These are phyloP conservation scores for Phanerochaete carnosa DNA, from an alignment of 768 basidiomycete genomes.

Conservation along the genomic window DNA sequence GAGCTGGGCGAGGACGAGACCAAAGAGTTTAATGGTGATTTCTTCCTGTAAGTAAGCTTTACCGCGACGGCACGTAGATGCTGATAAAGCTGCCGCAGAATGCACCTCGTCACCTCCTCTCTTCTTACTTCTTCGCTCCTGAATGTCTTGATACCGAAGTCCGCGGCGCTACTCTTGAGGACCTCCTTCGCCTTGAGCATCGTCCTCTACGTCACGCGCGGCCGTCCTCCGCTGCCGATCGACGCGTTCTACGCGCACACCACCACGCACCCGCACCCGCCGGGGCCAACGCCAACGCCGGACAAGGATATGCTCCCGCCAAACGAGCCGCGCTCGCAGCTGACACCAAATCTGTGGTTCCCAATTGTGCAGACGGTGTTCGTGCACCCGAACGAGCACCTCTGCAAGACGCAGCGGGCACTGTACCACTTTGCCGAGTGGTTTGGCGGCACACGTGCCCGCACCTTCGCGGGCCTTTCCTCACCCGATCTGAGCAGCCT, in stretches of 20 bases:
- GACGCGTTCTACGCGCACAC: conserved; percentile 40
- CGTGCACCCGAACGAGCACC: conserved; percentile 57
- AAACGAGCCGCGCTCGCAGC: too few relatives aligned
- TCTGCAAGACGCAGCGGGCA: conserved; percentile 49
- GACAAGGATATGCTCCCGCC: conserved; percentile 27
- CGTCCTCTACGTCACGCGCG: conserved; percentile 54
- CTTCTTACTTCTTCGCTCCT: conserved; percentile 55
- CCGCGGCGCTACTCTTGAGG: conserved; percentile 52
- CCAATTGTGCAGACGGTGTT: conserved; percentile 49
- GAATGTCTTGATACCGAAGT: conserved; percentile 30
- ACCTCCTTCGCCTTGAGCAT: conserved; percentile 52
- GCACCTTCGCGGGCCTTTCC: conserved; percentile 25
- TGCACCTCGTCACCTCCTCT: conserved; percentile 65
- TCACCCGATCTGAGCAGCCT: too few relatives aligned
- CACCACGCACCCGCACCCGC: conserved; percentile 9
- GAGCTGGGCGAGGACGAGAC: conserved; percentile 17
- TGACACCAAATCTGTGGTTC: conserved; percentile 59
- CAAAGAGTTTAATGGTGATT: conserved; percentile 48
- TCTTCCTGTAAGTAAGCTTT: conserved; percentile 46
- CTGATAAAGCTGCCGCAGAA: conserved; percentile 32
- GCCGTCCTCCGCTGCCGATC: conserved; percentile 50
- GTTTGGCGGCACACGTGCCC: conserved; percentile 39
- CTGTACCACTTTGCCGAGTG: conserved; percentile 42
- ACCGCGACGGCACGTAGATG: neutral
- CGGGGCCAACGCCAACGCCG: conserved; percentile 24